Conservation (phyloP, 306 rosid genomes). For the Spatholobus suberectus region DNA sequence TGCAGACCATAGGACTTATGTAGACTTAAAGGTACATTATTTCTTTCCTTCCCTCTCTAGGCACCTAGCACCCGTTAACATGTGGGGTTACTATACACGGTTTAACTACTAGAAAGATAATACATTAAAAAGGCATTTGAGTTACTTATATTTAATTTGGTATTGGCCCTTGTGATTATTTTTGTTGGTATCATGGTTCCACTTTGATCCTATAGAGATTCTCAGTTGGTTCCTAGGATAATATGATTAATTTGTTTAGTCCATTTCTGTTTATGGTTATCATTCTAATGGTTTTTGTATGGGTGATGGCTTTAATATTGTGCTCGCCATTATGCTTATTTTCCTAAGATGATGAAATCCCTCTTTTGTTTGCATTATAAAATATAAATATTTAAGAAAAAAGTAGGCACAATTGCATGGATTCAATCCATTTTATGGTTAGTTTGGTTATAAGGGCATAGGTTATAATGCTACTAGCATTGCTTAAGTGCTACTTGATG, state of each 20-base stretch:
- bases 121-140: background rate
- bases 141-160: slow-evolving; percentile 17
- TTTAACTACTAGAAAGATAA: background rate
- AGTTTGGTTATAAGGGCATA: background rate
- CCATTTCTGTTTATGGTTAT: background rate
- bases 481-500: slow-evolving; percentile 2
- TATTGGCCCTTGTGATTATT: background rate
- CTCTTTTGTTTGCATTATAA: slow-evolving; percentile 2
- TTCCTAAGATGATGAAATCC: background rate
- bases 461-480: background rate
- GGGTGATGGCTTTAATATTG: background rate
- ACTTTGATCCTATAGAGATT: slow-evolving; percentile 9
- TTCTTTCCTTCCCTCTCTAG: slow-evolving; percentile 9
- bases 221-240: slow-evolving; percentile 20
- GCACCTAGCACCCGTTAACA: background rate
- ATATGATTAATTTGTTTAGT: background rate
- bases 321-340: background rate
- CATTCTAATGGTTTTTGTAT: slow-evolving; percentile 18
- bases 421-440: slow-evolving; percentile 9
- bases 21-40: slow-evolving; percentile 82
- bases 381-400: background rate
- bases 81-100: background rate
- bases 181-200: slow-evolving; percentile 3
- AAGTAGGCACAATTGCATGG: background rate
- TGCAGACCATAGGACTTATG: slow-evolving; percentile 97